Evolutionary conservation across 495 filamentous ascomycete genomes (phyloP).

Genomic region (Thermothielavioides terrestris): DNA sequence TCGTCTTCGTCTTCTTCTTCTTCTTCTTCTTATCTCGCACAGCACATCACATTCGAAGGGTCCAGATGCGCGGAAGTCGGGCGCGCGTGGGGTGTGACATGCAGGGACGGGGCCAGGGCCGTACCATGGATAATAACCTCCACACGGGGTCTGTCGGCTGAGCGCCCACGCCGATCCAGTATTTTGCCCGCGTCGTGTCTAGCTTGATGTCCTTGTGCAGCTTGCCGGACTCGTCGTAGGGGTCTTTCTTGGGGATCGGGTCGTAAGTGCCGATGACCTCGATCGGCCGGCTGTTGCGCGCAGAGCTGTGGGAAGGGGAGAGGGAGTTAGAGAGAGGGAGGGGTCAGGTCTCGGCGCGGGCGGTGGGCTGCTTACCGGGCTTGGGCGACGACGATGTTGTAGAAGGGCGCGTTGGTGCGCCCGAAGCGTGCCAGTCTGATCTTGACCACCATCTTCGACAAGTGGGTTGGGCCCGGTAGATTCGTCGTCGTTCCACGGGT

Average conservation of each 20-base stretch:
- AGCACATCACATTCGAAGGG: too few relatives aligned
- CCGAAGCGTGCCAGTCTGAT: conserved; percentile 94
- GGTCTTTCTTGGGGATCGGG: conserved; percentile 66
- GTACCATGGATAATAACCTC: conserved; percentile 78
- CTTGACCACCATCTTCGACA: conserved; percentile 78
- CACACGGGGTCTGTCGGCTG: conserved; percentile 85
- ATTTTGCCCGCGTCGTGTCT: conserved; percentile 71
- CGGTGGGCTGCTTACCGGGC: conserved; percentile 57
- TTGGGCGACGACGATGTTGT: conserved; percentile 94
- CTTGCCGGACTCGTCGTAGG: conserved; percentile 56
- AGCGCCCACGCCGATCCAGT: conserved; percentile 95
- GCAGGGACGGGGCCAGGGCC: too few relatives aligned
- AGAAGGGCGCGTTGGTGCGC: conserved; percentile 73
- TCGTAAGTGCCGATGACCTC: conserved; percentile 96
- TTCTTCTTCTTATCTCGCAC: too few relatives aligned
- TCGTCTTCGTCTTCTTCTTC: too few relatives aligned
- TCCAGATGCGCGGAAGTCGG: too few relatives aligned
- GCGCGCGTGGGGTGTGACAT: neutral
- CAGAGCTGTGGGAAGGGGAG: conserved; percentile 43
- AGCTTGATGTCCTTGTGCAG: conserved; percentile 84
- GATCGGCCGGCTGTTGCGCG: conserved; percentile 75
- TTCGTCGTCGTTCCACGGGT: neutral
- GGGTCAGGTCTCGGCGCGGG: too few relatives aligned
- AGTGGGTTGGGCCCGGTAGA: neutral
- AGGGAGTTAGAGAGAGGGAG: neutral